phyloP scores from a whole-genome alignment of 1,284 basidiomycete genomes.

The Cryptococcus depauperatus region DNA sequence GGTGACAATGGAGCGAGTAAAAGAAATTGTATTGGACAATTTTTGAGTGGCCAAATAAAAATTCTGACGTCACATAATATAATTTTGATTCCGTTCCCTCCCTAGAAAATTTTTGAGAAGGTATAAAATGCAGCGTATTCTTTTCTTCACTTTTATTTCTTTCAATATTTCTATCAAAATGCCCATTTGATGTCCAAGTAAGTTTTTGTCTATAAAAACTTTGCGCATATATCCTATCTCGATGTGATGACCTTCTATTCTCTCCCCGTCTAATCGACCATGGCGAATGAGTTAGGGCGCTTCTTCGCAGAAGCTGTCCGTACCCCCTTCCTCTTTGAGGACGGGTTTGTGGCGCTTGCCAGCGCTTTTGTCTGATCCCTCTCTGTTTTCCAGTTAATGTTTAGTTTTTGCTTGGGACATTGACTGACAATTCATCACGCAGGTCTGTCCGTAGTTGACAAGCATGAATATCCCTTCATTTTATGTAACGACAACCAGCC shows the following conservation, averaged over 20 bases:
- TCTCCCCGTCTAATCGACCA: conserved; percentile 49
- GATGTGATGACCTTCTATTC: conserved; percentile 47
- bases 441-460: background rate
- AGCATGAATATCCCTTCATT: too few relatives aligned
- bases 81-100: too few relatives aligned
- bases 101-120: too few relatives aligned
- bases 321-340: conserved; percentile 31
- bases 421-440: background rate
- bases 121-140: too few relatives aligned
- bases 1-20: background rate
- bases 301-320: conserved; percentile 44
- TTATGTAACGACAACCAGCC: too few relatives aligned
- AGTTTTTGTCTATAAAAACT: too few relatives aligned
- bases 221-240: too few relatives aligned
- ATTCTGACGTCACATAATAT: conserved; percentile 21
- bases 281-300: conserved; percentile 46
- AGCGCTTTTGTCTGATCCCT: conserved; percentile 47
- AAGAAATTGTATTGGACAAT: background rate
- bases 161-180: too few relatives aligned
- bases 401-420: background rate
- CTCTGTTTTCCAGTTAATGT: background rate
- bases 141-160: too few relatives aligned
- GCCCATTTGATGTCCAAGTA: too few relatives aligned
- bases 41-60: conserved; percentile 3
- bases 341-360: conserved; percentile 46